Percentiles rank a stretch among this genome's conserved stretches.
phyloP scores from a whole-genome alignment of 225 moss, liverwort and hornwort genomes.

The Neckera pumila region DNA sequence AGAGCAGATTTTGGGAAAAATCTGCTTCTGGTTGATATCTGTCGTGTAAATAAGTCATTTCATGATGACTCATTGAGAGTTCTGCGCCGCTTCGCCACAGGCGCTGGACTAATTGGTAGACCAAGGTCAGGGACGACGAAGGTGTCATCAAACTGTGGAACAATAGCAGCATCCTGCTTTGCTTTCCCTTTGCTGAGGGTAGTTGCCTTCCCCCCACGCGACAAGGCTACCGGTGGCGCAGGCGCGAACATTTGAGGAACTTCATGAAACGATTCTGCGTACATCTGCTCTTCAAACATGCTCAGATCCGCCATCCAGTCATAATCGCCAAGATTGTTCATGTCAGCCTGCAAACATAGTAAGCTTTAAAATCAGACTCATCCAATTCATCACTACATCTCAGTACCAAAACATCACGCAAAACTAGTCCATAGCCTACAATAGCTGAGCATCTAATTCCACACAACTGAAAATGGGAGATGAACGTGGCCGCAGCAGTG shows the following conservation, averaged over 20 bases:
- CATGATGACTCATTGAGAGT: neutral
- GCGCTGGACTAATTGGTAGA: constrained; percentile 35
- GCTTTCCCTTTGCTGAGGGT: constrained; percentile 56
- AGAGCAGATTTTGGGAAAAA: neutral
- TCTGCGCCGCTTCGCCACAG: constrained; percentile 62
- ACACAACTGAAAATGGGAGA: neutral
- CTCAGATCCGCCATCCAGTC: constrained; percentile 92
- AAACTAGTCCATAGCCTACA: neutral
- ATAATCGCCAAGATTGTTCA: constrained; percentile 58
- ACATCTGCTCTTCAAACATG: constrained; percentile 82
- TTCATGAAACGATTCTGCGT: constrained; percentile 63
- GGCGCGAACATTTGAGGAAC: constrained; percentile 69
- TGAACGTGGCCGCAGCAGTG: neutral
- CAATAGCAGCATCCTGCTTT: constrained; percentile 54
- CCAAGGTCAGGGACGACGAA: constrained; percentile 87
- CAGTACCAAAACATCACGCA: neutral
- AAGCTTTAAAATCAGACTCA: neutral
- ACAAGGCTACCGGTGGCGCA: constrained; percentile 4
- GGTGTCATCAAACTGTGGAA: constrained; percentile 62
- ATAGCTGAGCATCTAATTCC: neutral
- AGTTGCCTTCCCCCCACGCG: constrained; percentile 15
- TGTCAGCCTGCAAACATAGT: constrained; percentile 53
- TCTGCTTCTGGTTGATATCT: neutral
- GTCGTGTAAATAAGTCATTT: neutral
- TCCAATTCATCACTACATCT: neutral